Conservation (phyloP, 345 rosid species). For the Leavenworthia alabamica region DNA sequence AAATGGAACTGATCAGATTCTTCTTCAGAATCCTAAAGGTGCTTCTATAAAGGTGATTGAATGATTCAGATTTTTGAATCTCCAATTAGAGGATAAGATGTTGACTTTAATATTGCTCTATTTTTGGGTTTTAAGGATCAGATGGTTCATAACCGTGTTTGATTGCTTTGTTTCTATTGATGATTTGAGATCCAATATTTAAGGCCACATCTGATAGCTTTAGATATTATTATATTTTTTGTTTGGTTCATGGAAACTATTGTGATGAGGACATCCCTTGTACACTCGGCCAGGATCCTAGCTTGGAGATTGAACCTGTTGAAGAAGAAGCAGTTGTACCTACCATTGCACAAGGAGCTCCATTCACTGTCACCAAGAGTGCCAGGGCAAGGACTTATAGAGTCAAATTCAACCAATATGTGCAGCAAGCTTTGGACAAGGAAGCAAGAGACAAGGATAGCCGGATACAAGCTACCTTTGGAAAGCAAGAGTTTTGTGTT, state of each 20-base stretch:
- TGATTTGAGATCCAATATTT: neutral
- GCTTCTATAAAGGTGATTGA: conserved; percentile 61
- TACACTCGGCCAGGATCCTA: no score
- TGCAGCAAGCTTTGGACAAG: no score
- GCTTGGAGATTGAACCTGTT: no score
- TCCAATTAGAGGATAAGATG: conserved; percentile 1
- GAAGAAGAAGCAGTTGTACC: no score
- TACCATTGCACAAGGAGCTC: no score
- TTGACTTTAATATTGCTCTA: conserved; percentile 14
- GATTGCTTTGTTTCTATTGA: neutral
- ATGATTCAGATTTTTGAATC: conserved; percentile 1
- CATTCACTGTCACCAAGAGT: no score
- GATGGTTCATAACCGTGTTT: neutral
- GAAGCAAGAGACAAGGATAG: no score
- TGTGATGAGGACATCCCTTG: no score
- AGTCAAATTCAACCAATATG: no score
- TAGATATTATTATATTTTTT: neutral
- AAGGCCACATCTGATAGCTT: neutral
- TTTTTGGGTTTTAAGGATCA: neutral
- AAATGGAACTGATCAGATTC: conserved; percentile 60
- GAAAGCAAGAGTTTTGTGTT: no score
- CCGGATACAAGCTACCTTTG: no score
- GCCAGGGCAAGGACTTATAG: no score
- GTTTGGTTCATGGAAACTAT: neutral
- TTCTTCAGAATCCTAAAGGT: conserved; percentile 65